These are phyloP conservation scores for Rubus parviflorus DNA, from an alignment of 306 rosid species.

Conservation along the genomic window DNA sequence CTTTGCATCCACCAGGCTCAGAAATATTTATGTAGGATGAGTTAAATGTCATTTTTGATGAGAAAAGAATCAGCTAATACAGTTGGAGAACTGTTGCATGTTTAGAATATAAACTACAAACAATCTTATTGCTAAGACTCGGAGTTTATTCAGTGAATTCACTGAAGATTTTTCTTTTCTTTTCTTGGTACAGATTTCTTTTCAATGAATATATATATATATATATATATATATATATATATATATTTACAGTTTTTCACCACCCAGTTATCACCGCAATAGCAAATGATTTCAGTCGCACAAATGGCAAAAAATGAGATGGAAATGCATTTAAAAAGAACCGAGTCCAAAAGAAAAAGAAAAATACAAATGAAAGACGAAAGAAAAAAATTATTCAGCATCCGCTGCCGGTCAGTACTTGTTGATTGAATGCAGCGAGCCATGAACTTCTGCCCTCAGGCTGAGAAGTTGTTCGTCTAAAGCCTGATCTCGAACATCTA, in stretches of 20 bases:
- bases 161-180: neutral
- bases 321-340: neutral
- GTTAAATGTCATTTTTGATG: neutral
- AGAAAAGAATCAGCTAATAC: neutral
- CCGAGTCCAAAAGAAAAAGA: neutral
- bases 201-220: neutral
- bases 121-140: neutral
- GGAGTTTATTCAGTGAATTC: neutral
- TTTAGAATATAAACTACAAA: neutral
- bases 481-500: slow-evolving; percentile 53
- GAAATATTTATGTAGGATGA: neutral
- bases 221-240: too few species aligned
- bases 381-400: slow-evolving; percentile 34
- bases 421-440: slow-evolving; percentile 74
- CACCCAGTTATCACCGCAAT: neutral
- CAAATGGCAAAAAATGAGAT: neutral
- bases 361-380: neutral
- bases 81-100: neutral
- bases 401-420: slow-evolving; percentile 55
- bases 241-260: neutral
- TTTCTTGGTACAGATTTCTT: neutral
- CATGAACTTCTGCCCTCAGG: slow-evolving; percentile 63
- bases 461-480: slow-evolving; percentile 52
- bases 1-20: neutral
- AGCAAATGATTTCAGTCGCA: neutral